Base-by-base conservation (phyloP, 495 filamentous ascomycete species). In the Aspergillus ellipticus region DNA sequence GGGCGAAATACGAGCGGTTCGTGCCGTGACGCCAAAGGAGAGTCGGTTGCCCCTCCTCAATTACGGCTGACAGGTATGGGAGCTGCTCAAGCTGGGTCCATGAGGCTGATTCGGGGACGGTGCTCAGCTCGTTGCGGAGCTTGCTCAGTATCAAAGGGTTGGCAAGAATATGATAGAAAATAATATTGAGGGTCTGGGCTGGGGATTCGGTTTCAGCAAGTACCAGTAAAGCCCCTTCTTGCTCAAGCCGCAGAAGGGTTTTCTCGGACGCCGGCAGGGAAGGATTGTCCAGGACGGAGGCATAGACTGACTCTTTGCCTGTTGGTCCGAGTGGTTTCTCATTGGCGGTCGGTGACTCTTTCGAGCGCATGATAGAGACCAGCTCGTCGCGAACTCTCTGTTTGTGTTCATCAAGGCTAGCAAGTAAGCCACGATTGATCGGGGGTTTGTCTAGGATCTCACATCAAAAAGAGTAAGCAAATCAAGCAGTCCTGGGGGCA, bases 31-130 rank as follows among this genome's bases (percentile, higher is more conserved):
- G 15, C 74, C 77, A 28, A 71, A 75, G 0, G 70, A 71, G 15
- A 79, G 65, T 11, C 78, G 68, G 19, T 76, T 57, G 1, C 66
- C 68, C 56, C n/a, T 80, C 77, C 45, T 74, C 63, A 10, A 79
- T 63, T 8, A 75, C 64, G 0, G 68, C 78, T 37, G 63, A 67
- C n/a, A 79, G 58, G 55, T 80, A 82, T 1, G 80, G 76, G 0
- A 78, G 72, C 52, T 76, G 59, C 51, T 78, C 76, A 0, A 78
- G 69, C 19, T 67, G 53, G 6, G 55, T 54, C 72, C 66, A 71
- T 0, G 55, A 29, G 9, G 51, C 39, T 9, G 55, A 42, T 28
- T 56, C 61, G 5, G 69, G 59, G n/a, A 64, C 49, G 9, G 58
- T 50, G 6, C 45, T 41, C 13, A 80, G 57, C 53, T 78, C 74